Evolutionary conservation across 306 rosid species (phyloP), one percentile per base, ranked within the genome.

Genomic region (Dalbergia cochinchinensis): DNA sequence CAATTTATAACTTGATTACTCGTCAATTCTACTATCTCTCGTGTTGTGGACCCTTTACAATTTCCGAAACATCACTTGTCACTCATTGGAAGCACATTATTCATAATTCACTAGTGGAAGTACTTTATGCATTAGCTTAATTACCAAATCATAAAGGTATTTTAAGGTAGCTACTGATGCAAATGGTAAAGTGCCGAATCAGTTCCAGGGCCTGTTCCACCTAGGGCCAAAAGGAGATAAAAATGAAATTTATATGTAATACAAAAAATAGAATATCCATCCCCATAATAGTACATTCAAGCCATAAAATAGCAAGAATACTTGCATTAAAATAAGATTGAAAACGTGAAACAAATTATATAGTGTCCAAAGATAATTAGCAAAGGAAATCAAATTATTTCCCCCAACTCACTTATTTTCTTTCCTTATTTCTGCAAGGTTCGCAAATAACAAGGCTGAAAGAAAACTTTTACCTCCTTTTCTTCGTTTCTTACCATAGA

Each of bases 91-190:
- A 10, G 7, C 34, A 67, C 55, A 11, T 34, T 34, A 11, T 59
- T 59, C 74, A 47, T 14, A 22, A 41, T 31, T 62, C 62, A 62
- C 50, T 31, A 33, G 34, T 31, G 48, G 8, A 74, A 26, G 31
- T 55, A 35, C 16, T 71, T 55, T 26, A 61, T 63, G n/a, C 62
- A 26, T 47, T 62, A 62, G 47, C 34, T 67, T 78, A 66, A 34
- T 62, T 31, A 34, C 11, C 65, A 60, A 60, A 60, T 60, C 16
- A 35, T 22, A 11, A 2, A 39, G 5, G 1, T 34, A 62, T 62
- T 65, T 37, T 10, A 37, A 50, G 18, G 50, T 47, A 62, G 37
- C 61, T 16, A 75, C 48, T 10, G 37, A 63, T 31, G 45, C 18
- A 8, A 75, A 62, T n/a, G 59, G 11, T 59, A 57, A 55, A 15